phyloP scores from a whole-genome alignment of 2,329 filamentous ascomycete species.

The Cladorrhinum sp. region DNA sequence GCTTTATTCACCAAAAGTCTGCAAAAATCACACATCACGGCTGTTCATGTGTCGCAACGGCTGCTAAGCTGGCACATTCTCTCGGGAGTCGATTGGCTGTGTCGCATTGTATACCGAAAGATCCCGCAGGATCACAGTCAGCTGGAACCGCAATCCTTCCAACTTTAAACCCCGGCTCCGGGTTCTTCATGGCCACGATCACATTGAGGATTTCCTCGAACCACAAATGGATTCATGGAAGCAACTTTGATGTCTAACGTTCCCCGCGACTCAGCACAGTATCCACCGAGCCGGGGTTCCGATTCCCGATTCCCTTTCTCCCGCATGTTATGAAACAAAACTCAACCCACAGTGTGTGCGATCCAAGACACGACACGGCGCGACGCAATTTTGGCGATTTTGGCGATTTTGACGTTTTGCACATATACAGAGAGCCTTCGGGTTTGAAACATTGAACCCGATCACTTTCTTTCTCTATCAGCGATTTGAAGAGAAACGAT shows the following conservation, averaged over 20 bases:
- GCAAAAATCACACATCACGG: too few species aligned
- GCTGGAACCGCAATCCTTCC: too few species aligned
- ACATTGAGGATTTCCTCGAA: background rate
- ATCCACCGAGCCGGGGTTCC: background rate
- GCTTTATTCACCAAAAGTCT: background rate
- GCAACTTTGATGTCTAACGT: background rate
- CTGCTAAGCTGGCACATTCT: too few species aligned
- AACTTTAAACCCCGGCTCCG: too few species aligned
- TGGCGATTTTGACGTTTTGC: background rate
- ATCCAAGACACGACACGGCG: too few species aligned
- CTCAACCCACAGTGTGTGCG: background rate
- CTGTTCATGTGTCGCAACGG: too few species aligned
- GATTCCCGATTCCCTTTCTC: background rate
- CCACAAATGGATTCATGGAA: background rate
- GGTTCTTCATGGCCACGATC: too few species aligned
- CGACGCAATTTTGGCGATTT: too few species aligned
- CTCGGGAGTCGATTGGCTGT: background rate
- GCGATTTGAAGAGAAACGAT: too few species aligned
- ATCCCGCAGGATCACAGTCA: too few species aligned
- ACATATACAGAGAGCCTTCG: background rate
- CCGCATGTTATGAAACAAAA: background rate
- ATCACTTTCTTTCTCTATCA: too few species aligned
- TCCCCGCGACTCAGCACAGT: background rate
- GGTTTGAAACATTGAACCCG: too few species aligned
- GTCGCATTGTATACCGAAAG: background rate